Conservation (phyloP, 2,329 filamentous ascomycete genomes). For the Akanthomyces uredinophilus region DNA sequence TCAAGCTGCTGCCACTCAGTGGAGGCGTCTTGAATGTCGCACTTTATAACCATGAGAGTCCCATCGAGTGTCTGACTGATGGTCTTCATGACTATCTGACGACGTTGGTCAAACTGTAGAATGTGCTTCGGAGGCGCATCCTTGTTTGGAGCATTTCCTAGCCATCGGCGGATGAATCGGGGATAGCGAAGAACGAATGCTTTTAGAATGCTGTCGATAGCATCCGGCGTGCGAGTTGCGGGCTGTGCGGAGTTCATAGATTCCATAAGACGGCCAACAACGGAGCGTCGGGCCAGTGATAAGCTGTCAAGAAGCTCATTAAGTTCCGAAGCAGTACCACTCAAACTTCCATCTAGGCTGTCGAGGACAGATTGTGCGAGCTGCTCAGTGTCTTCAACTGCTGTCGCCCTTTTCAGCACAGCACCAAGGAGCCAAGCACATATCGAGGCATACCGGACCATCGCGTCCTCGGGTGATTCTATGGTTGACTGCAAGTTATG, state of each 20-base stretch:
- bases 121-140: constrained; percentile 51
- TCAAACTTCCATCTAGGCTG: constrained; percentile 53
- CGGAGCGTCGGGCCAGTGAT: constrained; percentile 49
- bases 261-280: constrained; percentile 42
- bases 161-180: constrained; percentile 55
- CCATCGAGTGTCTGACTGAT: constrained; percentile 57
- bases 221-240: constrained; percentile 13
- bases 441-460: constrained; percentile 46
- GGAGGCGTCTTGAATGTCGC: constrained; percentile 41
- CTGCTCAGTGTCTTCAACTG: constrained; percentile 33
- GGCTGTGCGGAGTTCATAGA: constrained; percentile 20
- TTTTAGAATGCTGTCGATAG: constrained; percentile 41
- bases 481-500: constrained; percentile 38
- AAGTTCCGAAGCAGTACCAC: constrained; percentile 54
- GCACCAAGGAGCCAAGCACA: constrained; percentile 52
- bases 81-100: constrained; percentile 46
- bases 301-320: constrained; percentile 57
- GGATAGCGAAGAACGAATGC: constrained; percentile 54
- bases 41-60: constrained; percentile 51
- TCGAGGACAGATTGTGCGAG: constrained; percentile 46
- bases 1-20: constrained; percentile 53
- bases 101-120: constrained; percentile 57
- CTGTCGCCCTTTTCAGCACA: constrained; percentile 41
- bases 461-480: constrained; percentile 37
- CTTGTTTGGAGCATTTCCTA: constrained; percentile 51